A percentile compares a stretch with the other conserved stretches of the same genome.
Conservation (phyloP, 2,329 filamentous ascomycete genomes). For the Trematosphaeria pertusa region DNA sequence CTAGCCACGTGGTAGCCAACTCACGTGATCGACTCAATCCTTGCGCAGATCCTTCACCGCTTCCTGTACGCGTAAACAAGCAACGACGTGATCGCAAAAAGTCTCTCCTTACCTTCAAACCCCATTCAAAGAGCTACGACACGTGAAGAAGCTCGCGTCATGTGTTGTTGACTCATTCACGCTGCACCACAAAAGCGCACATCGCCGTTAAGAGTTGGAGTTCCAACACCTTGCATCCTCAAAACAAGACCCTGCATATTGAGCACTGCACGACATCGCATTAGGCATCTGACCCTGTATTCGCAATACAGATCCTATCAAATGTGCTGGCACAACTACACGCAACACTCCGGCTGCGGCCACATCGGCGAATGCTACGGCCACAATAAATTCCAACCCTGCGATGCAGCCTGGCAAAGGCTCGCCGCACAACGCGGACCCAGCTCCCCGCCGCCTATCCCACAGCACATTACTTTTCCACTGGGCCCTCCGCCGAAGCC, state of each 20-base stretch:
- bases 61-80: conserved; percentile 13
- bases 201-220: too few relatives aligned
- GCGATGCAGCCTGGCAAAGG: conserved; percentile 27
- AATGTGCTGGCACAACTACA: conserved; percentile 45
- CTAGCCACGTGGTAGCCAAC: too few relatives aligned
- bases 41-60: conserved; percentile 23
- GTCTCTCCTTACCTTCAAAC: neutral
- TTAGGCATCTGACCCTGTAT: neutral
- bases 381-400: conserved; percentile 36
- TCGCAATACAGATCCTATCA: neutral
- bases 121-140: neutral
- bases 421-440: conserved; percentile 35
- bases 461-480: conserved; percentile 9
- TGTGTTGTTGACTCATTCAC: conserved; percentile 3
- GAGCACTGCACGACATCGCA: neutral
- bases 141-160: too few relatives aligned
- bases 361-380: conserved; percentile 36
- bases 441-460: conserved; percentile 33
- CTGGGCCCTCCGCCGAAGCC: conserved; percentile 18
- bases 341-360: conserved; percentile 43
- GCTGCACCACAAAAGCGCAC: neutral
- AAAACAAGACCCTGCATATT: conserved; percentile 2
- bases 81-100: conserved; percentile 1
- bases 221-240: neutral
- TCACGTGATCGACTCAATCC: too few relatives aligned